Base-by-base conservation (phyloP, 495 filamentous ascomycete genomes). In the Trichoderma asperelloides region DNA sequence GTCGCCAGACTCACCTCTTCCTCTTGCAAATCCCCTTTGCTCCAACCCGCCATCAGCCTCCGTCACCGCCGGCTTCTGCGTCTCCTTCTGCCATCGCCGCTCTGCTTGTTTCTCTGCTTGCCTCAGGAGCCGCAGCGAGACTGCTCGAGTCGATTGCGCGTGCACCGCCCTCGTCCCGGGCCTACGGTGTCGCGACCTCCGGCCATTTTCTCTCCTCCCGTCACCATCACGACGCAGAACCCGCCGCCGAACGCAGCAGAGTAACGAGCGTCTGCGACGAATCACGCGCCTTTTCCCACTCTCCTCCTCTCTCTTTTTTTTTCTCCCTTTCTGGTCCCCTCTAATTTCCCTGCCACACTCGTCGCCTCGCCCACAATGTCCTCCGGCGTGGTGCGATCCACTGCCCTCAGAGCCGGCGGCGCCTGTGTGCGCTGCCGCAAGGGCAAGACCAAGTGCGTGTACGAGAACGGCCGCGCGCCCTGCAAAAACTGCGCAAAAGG, bases 401-500 rank as follows among this genome's bases (percentile, higher is more conserved):
- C 80, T 51, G 81, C 81, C 72, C 79, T 82, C 67, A 74, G 81
- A 62, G 81, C 81, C 71, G 81, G 81, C 74, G 81, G 81, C 69
- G 81, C 81, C 60, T 83, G 81, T 67, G 80, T 82, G 67, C 79
- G 81, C 71, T 83, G 81, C 74, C 81, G 81, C 67, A 83, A 82
- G 71, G 81, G 81, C 75, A 83, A 83, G 70, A 83, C 81, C 21
- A 82, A 82, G 51, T 83, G 81, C 63, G 80, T 83, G 67, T 83
- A 83, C 74, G 80, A 82, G 62, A 82, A 79, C 69, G 81, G 81
- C 62, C 69, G 79, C 47, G 79, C 81, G 18, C 81, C 81, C 23
- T 83, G 81, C 72, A 78, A 79, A 70, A 83, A 83, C 72, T 83
- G 81, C 70, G 78, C 81, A n/a, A 83, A 83, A 69, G 81, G 81